Base-by-base conservation (phyloP, 2,329 filamentous ascomycete genomes). In the Aspergillus neoniger region DNA sequence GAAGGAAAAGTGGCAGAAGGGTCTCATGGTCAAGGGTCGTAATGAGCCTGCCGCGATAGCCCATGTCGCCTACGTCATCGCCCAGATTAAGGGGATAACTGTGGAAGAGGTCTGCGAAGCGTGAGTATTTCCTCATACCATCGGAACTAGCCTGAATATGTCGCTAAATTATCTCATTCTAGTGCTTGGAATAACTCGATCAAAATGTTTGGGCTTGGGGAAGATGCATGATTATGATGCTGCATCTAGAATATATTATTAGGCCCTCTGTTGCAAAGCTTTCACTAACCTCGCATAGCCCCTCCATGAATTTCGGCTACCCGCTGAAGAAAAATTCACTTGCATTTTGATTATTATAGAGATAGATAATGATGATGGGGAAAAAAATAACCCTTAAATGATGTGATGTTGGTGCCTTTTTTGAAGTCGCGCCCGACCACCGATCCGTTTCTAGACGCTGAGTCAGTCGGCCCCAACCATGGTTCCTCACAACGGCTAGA, bases 1-100 rank as follows among this genome's bases (percentile, higher is more conserved):
- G 83, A 98, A 96, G 79, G 95, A 99, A 79, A 96, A 91, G 75
- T 99, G 92, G 89, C 85, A 86, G 48, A 87, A 91, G 69, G 94
- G 93, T 0, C 84, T 83, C 43, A 94, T 97, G 91, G 86, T 99
- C 56, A 99, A 98, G 79, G 92, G 94, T 0, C 86, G 95, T 62
- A 99, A 99, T 73, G 95, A 99, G 77, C 91, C 94, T 9, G 93
- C 90, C 69, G 89, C 86, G 56, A 97, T 99, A 66, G 87, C 89
- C 65, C 87, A 89, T 56, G 91, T 99, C 14, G 95, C 92, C n/a
- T 88, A 89, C 74, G 91, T 94, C 55, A 88, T 99, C 65, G 94
- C 95, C 1, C 87, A 84, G 44, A 89, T 98, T 65, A 97, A 96
- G 76, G 91, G 85, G 0, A 81, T 96, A 4, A 77, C 83, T 4